These are phyloP conservation scores for Apiotrichum gamsii DNA, from an alignment of 1,284 basidiomycete genomes.

Conservation along the genomic window DNA sequence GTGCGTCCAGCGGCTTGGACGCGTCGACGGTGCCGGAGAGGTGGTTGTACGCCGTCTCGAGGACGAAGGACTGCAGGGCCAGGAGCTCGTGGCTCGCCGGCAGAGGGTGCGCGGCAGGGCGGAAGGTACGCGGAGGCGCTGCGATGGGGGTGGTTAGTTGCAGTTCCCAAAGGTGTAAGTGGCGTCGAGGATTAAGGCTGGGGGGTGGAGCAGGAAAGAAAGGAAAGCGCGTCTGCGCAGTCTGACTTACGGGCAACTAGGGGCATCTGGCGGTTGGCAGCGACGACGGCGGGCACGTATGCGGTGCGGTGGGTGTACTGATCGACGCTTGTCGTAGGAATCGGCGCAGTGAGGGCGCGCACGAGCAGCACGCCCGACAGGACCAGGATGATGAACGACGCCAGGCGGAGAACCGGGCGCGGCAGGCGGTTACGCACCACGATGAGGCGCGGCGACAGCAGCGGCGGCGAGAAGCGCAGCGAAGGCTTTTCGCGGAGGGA, in stretches of 20 bases:
- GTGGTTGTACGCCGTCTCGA: slow-evolving; percentile 31
- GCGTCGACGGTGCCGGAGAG: slow-evolving; percentile 33
- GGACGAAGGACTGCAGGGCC: slow-evolving; percentile 43
- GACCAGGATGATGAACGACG: slow-evolving; percentile 24
- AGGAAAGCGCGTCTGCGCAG: too few species aligned
- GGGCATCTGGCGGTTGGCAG: neutral
- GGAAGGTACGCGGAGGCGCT: slow-evolving; percentile 11
- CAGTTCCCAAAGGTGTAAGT: too few species aligned
- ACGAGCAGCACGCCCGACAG: slow-evolving; percentile 23
- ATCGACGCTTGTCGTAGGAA: neutral
- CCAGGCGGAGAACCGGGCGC: slow-evolving; percentile 31
- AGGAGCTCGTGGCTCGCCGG: slow-evolving; percentile 42
- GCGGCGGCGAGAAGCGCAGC: neutral
- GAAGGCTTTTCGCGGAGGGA: neutral
- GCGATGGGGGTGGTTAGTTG: neutral
- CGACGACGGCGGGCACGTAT: neutral
- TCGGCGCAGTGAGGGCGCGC: neutral
- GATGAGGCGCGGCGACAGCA: slow-evolving; percentile 4
- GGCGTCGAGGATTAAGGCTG: too few species aligned
- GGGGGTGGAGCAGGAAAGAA: too few species aligned
- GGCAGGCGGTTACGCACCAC: slow-evolving; percentile 18
- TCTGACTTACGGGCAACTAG: slow-evolving; percentile 13
- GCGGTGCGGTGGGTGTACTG: neutral
- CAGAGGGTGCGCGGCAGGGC: slow-evolving; percentile 29
- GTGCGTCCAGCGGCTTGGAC: slow-evolving; percentile 34